Base-by-base conservation (phyloP, 768 basidiomycete species). In the Panaeolus papilionaceus region DNA sequence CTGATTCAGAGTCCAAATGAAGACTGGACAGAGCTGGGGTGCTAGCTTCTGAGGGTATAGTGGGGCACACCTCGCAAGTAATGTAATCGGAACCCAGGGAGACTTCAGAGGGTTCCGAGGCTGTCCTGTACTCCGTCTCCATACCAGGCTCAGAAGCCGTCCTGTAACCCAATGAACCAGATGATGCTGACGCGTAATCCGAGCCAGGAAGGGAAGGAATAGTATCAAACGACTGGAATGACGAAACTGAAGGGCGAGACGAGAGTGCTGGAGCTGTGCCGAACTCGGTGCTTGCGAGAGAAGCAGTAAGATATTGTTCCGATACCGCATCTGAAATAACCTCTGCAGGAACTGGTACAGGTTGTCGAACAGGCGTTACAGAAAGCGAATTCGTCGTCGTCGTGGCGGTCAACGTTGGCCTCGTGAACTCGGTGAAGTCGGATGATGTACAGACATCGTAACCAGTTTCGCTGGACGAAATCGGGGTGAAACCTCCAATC, bases 371-470 rank as follows among this genome's bases (percentile, higher is more conserved):
- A 6, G 81, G 79, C 1, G 82, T 78, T 16, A 58, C 54, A 28
- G 54, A n/a, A 28, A 58, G 54, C 26, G 54, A 58, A n/a, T 78
- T 74, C 0, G 79, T 75, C 37, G 74, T 76, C 28, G 72, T 77
- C 20, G 73, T 73, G 33, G 62, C 70, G 20, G 69, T 49, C 20
- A 74, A 71, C 4, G 79, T 80, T 11, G 77, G 74, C 61, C 75
- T 74, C n/a, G 80, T 79, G 38, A 82, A 67, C 40, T 80, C 81
- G 16, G 82, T 83, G 28, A 86, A 72, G 69, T 87, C 86, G 7
- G 86, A 87, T 9, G 86, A 86, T 1, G 76, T 78, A 69, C 86
- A 88, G 16, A 88, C 75, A 69, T 88, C 85, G 70, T 86, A 86
- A 14, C 85, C 85, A 23, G 83, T 85, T 72, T 86, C 83, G 70